Conservation (phyloP, 805 yeast species). For the fission yeast (Schizosaccharomyces pombe) region DNA sequence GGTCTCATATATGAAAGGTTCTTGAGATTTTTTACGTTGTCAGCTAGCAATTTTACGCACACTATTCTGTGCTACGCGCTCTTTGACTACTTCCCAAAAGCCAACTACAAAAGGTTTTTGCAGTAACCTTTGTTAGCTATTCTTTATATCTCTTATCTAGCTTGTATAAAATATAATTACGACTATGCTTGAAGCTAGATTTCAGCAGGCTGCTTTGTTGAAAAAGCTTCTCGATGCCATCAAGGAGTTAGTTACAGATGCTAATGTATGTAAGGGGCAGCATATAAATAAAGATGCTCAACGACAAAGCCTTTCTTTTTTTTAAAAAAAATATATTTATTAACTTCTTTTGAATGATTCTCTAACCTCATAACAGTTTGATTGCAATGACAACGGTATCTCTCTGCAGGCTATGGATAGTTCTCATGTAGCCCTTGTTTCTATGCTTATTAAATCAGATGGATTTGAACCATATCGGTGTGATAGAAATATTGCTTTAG, state of each 20-base stretch:
- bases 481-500: slow-evolving; percentile 78
- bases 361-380: slow-evolving; percentile 32
- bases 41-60: too few relatives aligned
- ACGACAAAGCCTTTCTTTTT: too few relatives aligned
- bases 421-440: slow-evolving; percentile 80
- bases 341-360: too few relatives aligned
- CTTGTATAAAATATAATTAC: not conserved
- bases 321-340: too few relatives aligned
- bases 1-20: too few relatives aligned
- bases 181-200: slow-evolving; percentile 84
- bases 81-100: too few relatives aligned
- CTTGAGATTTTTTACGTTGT: too few relatives aligned
- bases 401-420: slow-evolving; percentile 95
- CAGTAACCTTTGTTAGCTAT: too few relatives aligned
- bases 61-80: too few relatives aligned
- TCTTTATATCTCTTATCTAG: not conserved
- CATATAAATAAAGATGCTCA: too few relatives aligned
- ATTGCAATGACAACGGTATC: slow-evolving; percentile 85
- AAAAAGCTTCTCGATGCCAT: slow-evolving; percentile 80
- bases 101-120: too few relatives aligned
- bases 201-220: slow-evolving; percentile 73
- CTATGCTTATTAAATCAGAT: slow-evolving; percentile 64
- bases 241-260: slow-evolving; percentile 79
- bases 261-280: slow-evolving; percentile 29
- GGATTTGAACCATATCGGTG: slow-evolving; percentile 86